Conservation (phyloP, 2,329 filamentous ascomycete genomes). For the Harringtonia aguacate region DNA sequence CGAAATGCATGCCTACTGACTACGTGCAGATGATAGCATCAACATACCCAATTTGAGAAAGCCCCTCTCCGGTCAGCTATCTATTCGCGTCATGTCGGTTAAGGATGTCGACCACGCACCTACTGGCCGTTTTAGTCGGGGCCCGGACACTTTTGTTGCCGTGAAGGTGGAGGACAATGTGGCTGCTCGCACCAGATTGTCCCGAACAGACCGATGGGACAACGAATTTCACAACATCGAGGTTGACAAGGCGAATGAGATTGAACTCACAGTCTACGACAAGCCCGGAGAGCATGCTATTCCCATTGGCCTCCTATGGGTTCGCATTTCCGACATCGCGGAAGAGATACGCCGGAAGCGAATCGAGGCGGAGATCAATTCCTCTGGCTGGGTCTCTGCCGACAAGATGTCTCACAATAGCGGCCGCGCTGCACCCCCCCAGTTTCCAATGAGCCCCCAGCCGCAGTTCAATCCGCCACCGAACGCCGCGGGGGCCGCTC, state of each 20-base stretch:
- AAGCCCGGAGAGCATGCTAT: conserved; percentile 84
- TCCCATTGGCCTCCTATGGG: conserved; percentile 91
- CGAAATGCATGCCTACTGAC: conserved; percentile 15
- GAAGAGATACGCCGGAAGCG: conserved; percentile 96
- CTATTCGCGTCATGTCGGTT: conserved; percentile 76
- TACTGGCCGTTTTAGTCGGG: conserved; percentile 71
- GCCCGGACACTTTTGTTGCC: conserved; percentile 89
- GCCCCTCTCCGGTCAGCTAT: conserved; percentile 84
- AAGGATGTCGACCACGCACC: conserved; percentile 92
- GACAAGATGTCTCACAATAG: conserved; percentile 69
- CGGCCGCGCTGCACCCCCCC: conserved; percentile 33
- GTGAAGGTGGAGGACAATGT: conserved; percentile 95
- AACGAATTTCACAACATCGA: conserved; percentile 86
- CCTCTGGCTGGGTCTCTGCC: conserved; percentile 92
- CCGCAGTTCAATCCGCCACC: conserved; percentile 34
- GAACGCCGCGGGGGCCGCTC: conserved; percentile 23
- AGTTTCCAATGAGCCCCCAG: conserved; percentile 48
- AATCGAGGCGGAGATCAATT: conserved; percentile 92
- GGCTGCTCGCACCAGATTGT: conserved; percentile 76
- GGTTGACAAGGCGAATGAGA: conserved; percentile 97
- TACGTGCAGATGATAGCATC: conserved; percentile 73
- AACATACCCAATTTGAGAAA: conserved; percentile 92
- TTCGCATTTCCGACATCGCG: conserved; percentile 91
- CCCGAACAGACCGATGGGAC: conserved; percentile 82
- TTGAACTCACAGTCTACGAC: conserved; percentile 95